phyloP scores from a whole-genome alignment of 2,329 filamentous ascomycete genomes.

The Stemphylium lycopersici region DNA sequence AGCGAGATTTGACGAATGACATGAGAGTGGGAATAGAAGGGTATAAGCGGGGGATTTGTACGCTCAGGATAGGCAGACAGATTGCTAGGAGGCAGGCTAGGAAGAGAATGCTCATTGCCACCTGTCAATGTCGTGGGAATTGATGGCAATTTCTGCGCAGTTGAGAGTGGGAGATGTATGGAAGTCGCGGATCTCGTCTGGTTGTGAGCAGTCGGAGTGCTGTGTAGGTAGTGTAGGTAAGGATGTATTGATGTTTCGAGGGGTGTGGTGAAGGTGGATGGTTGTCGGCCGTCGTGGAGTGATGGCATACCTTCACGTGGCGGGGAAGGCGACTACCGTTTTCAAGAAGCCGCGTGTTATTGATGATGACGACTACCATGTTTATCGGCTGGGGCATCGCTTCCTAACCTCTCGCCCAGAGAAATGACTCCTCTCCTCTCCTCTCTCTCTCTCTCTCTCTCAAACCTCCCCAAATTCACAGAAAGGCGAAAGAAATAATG shows the following conservation, averaged over 20 bases:
- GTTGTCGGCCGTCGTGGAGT: neutral
- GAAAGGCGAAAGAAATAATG: too few relatives aligned
- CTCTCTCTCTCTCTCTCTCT: too few relatives aligned
- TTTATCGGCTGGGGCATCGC: too few relatives aligned
- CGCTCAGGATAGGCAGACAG: conserved; percentile 30
- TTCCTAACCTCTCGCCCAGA: too few relatives aligned
- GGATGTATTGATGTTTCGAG: neutral
- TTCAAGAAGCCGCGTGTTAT: neutral
- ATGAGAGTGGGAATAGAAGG: neutral
- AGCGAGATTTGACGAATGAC: neutral
- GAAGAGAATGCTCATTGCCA: conserved; percentile 22
- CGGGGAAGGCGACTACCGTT: neutral
- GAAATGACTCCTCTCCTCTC: too few relatives aligned
- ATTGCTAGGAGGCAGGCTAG: conserved; percentile 27
- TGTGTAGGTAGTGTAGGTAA: neutral
- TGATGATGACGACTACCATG: neutral
- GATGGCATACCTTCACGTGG: neutral
- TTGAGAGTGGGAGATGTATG: neutral
- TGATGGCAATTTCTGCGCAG: too few relatives aligned
- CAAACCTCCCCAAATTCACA: too few relatives aligned
- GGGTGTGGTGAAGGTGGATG: too few relatives aligned
- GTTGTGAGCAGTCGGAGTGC: neutral
- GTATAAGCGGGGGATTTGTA: conserved; percentile 25
- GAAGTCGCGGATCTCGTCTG: neutral
- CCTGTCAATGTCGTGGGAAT: neutral